phyloP scores from a whole-genome alignment of 2,329 filamentous ascomycete genomes.

The Cryphonectria parasitica region DNA sequence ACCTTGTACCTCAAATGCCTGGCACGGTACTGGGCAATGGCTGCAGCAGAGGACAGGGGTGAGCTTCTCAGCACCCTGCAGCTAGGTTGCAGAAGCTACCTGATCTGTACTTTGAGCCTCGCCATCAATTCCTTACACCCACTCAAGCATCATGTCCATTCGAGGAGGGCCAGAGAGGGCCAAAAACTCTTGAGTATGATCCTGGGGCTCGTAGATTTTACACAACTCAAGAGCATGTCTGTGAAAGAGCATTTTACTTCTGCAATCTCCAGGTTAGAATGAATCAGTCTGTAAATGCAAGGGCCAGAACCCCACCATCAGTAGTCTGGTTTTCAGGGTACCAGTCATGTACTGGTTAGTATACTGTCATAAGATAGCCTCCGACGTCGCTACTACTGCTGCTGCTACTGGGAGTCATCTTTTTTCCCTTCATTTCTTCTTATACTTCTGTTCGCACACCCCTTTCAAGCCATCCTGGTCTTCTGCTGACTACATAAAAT shows the following conservation, averaged over 20 bases:
- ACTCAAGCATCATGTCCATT: not conserved
- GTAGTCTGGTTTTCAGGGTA: not conserved
- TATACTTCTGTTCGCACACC: not conserved
- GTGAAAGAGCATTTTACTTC: no score
- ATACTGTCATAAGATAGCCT: not conserved
- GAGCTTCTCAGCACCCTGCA: not conserved
- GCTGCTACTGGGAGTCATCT: slow-evolving; percentile 1
- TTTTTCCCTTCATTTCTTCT: not conserved
- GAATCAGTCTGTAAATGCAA: not conserved
- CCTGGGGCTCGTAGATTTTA: not conserved
- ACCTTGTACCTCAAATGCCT: not conserved
- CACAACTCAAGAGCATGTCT: no score
- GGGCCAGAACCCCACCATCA: not conserved
- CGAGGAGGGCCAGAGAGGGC: not conserved
- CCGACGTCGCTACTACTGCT: slow-evolving; percentile 8
- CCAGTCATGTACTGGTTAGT: not conserved
- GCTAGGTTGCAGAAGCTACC: not conserved
- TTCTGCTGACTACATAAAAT: not conserved
- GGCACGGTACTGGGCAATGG: not conserved
- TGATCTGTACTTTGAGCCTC: not conserved
- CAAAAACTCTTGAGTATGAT: not conserved
- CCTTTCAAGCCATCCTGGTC: not conserved
- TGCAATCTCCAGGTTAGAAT: not conserved
- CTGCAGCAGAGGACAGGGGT: slow-evolving; percentile 1
- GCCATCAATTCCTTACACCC: not conserved